Evolutionary conservation across 2,329 filamentous ascomycete genomes (phyloP), one percentile per base, ranked within the genome.

Genomic region (Hypomyces rosellus): DNA sequence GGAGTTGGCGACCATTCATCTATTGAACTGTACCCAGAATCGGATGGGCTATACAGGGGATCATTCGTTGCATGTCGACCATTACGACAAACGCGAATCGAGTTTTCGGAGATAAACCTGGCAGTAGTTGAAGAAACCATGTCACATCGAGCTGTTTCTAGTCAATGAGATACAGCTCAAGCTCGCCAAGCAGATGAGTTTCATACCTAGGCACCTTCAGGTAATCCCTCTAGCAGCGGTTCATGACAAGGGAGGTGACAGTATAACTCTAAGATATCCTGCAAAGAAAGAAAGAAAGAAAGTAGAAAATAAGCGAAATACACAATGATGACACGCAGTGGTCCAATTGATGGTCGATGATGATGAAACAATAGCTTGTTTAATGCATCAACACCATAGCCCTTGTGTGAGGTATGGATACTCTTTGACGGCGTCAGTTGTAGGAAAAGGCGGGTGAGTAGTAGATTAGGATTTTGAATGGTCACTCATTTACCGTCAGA

Each of bases 21-120:
- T 33, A 54, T 38, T 20, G 65, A 64, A 34, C 54, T 52, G 45
- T 68, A 68, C 14, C 60, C 63, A 15, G 65, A 65, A 37, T 65
- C 65, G 14, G 53, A 45, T 3, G 59, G 58, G 42, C 58, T 65
- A 18, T 40, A 43, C 15, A 48, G 49, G 37, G 33, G 34, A 16
- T 49, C 34, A 22, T 36, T 46, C 42, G 42, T 16, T n/a, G 42
- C 36, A 39, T 14, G 44, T 37, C 30, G 42, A 13, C 15, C 42
- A 25, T 33, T 15, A 41, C 36, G 46, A 33, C 41, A 42, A 49
- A 20, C 42, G 37, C 42, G 48, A 42, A 18, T 36, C 14, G 50
- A n/a, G 18, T 52, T 39, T n/a, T 38, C 40, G 22, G 46, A 45
- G 41, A 15, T 43, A 12, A 25, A 40, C 41, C 44, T 42, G 16